Base-by-base conservation (phyloP, 2,329 filamentous ascomycete genomes). In the Thelonectria olida region DNA sequence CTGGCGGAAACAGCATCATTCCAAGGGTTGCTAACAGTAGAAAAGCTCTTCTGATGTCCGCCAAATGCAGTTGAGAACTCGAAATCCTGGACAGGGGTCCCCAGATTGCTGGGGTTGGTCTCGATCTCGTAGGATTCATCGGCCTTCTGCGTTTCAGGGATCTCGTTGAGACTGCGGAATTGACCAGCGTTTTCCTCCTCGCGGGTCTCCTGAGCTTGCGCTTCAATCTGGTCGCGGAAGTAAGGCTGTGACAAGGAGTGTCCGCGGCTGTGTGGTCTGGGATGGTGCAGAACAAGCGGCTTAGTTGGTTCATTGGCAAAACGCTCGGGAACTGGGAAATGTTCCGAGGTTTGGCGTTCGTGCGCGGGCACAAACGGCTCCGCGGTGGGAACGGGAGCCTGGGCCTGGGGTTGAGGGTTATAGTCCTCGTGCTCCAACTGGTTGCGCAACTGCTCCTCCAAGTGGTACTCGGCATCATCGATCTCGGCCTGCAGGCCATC, bases 401-500 rank as follows among this genome's bases (percentile, higher is more conserved):
- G 72, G 2, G 69, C 67, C 53, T 79, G 76, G 39, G 84, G 80
- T 50, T 89, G 88, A 2, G 89, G 90, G 69, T 88, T 92, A 72
- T 92, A 90, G 67, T 92, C 91, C 56, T 91, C 90, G 67, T 93
- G 90, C 61, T 94, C 90, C 49, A 95, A 82, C 71, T 95, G 90
- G 54, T 90, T 89, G 52, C 92, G 88, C 63, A 94, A 88, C 62
- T 92, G 89, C 73, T 93, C 88, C 73, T 94, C 92, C 63, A 96
- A 78, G 69, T 95, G 92, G 72, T 96, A 95, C 70, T 97, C 92
- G 5, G 92, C 90, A 72, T 94, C 91, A 50, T 96, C 90, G 57
- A 96, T 90, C 67, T 96, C 93, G 63, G 90, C 90, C 74, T 97
- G 93, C 22, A 97, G 83, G 67, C 93, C 93, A 68, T 94, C 91